Base-by-base conservation (phyloP, 2,329 filamentous ascomycete species). In the Pestalotiopsis fici region DNA sequence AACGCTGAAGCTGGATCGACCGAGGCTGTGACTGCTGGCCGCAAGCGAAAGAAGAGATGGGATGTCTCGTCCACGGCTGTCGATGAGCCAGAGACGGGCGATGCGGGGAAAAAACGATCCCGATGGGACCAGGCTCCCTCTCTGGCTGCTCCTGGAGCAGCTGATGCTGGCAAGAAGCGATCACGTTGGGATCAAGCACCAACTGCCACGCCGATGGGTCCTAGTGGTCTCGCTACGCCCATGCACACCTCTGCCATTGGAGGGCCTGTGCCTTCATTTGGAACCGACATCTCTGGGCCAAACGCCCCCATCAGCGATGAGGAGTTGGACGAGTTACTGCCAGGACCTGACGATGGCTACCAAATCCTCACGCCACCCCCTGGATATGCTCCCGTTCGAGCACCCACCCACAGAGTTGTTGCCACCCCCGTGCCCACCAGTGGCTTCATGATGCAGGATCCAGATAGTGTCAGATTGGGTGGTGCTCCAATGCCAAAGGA, bases 381-480 rank as follows among this genome's bases (percentile, higher is more conserved):
- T 4, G 96, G 96, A 39, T 99, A 98, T 77, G 94, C 93, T 59
- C 94, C 95, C 4, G 88, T 94, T 28, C 90, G 93, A 65, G 90
- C 92, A 39, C 89, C 93, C 63, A 87, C 94, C 43, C 89, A 94
- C 78, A 93, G 93, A 77, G 81, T 93, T 56, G 89, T 90, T 82
- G 87, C 90, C 50, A 92, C 94, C 15, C 90, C 93, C 50, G 86
- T 90, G 15, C 89, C 93, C n/a, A 85, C 92, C 27, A 89, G 88
- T 87, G 96, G 96, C 2, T 99, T 98, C 82, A 96, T 97, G 91
- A 97, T 98, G 90, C 96, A 98, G 78, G 94, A 99, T 72, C 93
- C 94, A 9, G 94, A 97, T 72, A 94, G 93, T 76, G 90, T 90
- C 68, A 89, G 94, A 71, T 85, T 93, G 62, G 89, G 95, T 76